A percentile compares a stretch with the other conserved stretches of the same genome.
phyloP scores from a whole-genome alignment of 31 red algal species.

The Asparagopsis taxiformis region DNA sequence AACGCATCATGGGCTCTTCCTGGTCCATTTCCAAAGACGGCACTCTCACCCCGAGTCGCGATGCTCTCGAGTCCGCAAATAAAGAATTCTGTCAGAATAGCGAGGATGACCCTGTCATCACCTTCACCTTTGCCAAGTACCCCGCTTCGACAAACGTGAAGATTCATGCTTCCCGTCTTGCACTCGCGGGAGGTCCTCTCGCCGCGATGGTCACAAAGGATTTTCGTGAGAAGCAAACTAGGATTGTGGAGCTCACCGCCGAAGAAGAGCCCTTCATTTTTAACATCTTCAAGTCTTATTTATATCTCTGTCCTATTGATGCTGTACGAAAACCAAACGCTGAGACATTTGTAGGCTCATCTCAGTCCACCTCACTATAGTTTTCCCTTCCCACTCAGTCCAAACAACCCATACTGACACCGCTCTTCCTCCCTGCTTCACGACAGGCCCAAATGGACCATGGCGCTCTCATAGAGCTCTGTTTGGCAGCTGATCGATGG shows the following conservation, averaged over 20 bases:
- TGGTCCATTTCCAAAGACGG: background rate
- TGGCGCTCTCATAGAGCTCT: background rate
- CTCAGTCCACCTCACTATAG: too few relatives aligned
- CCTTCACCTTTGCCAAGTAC: background rate
- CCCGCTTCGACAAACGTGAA: background rate
- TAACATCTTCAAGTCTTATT: background rate
- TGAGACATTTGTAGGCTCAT: background rate
- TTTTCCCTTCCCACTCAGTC: too few relatives aligned
- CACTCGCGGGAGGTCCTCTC: background rate
- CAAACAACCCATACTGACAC: too few relatives aligned
- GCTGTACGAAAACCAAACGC: background rate
- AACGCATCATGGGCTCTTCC: background rate
- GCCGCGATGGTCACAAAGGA: background rate
- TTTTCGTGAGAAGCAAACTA: background rate
- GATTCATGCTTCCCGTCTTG: background rate
- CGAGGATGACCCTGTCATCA: background rate
- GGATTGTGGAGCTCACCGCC: background rate
- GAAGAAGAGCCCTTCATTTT: background rate
- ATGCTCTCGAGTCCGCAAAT: background rate
- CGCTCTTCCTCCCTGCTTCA: too few relatives aligned
- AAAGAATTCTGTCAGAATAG: background rate
- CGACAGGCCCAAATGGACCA: background rate
- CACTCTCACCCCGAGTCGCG: background rate
- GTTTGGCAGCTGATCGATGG: constrained; percentile 2
- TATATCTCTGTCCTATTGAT: background rate